Evolutionary conservation across 1,139 yeast genomes (phyloP), one percentile per base, ranked within the genome.

Genomic region (Geotrichum phurueaensis): DNA sequence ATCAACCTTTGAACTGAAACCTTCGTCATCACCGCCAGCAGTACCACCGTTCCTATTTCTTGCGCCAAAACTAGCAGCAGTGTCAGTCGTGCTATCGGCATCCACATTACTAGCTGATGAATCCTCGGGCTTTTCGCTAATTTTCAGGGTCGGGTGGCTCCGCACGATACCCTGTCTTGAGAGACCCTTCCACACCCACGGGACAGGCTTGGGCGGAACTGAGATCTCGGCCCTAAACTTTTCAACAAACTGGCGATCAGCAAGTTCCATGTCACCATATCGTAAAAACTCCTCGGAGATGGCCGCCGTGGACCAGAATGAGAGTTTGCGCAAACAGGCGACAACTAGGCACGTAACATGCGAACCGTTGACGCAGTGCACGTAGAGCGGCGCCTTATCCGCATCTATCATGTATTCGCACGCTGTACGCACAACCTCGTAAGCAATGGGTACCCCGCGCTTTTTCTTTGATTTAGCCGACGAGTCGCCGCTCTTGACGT

Each of bases 281-380:
- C 85, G 84, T 54, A 88, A 80, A 69, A 89, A 92, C 73, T 94
- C 99, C 66, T 87, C 90, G 67, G 88, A 84, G 18, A 94, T 90
- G 0, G 97, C 86, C 7, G 91, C 90, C 20, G 89, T 83, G 10
- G 96, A 86, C 99, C 99, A 94, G 68, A 87, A 85, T 51, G 90
- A 89, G 45, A 89, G 76, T 68, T 89, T 89, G 39, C 99, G 76
- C 52, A 91, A 76, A 71, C 97, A 90, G 7, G 97, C 97, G 47
- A 92, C 81, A 2, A 90, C 83, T 57, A 94, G 77, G 43, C 95
- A 84, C 0, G 96, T 88, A 1, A 89, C 88, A 66, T 90, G 94
- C 7, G 96, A 91, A 0, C 98, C 98, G 70, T 89, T 92, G 31
- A 86, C 76, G 72, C 98, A 92, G 72, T 92, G 97, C 3, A 94